phyloP scores from a whole-genome alignment of 441 rosid species.

The Daphne laureola region DNA sequence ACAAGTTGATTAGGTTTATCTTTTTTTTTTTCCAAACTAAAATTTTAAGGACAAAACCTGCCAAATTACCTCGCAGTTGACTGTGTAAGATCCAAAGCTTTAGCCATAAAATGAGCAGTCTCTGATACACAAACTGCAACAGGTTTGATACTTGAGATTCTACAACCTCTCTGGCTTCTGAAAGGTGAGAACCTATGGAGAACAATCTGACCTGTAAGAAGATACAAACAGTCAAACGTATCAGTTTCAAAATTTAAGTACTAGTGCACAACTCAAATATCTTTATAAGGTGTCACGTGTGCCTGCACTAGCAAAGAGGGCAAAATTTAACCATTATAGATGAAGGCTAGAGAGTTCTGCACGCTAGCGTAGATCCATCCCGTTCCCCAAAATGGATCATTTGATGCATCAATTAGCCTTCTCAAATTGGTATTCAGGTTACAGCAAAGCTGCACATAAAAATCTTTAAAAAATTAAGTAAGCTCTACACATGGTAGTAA shows the following conservation, averaged over 20 bases:
- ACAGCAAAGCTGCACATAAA: slow-evolving; percentile 22
- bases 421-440: slow-evolving; percentile 32
- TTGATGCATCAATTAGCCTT: slow-evolving; percentile 26
- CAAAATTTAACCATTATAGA: slow-evolving; percentile 27
- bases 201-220: slow-evolving; percentile 32
- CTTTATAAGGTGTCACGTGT: too few relatives aligned
- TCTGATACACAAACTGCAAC: slow-evolving; percentile 26
- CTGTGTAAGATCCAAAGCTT: slow-evolving; percentile 24
- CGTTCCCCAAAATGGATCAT: slow-evolving; percentile 33
- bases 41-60: background rate
- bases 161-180: slow-evolving; percentile 20
- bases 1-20: too few relatives aligned
- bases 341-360: slow-evolving; percentile 28
- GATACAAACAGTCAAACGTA: slow-evolving; percentile 9
- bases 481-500: background rate
- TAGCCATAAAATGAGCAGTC: slow-evolving; percentile 24
- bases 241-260: slow-evolving; percentile 5
- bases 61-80: slow-evolving; percentile 23
- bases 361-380: slow-evolving; percentile 40
- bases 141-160: slow-evolving; percentile 28
- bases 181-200: slow-evolving; percentile 21
- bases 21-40: background rate
- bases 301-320: background rate
- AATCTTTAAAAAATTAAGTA: slow-evolving; percentile 10
- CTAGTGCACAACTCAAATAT: background rate